Base-by-base conservation (phyloP, 2,329 filamentous ascomycete genomes). In the Mariannaea sp. region DNA sequence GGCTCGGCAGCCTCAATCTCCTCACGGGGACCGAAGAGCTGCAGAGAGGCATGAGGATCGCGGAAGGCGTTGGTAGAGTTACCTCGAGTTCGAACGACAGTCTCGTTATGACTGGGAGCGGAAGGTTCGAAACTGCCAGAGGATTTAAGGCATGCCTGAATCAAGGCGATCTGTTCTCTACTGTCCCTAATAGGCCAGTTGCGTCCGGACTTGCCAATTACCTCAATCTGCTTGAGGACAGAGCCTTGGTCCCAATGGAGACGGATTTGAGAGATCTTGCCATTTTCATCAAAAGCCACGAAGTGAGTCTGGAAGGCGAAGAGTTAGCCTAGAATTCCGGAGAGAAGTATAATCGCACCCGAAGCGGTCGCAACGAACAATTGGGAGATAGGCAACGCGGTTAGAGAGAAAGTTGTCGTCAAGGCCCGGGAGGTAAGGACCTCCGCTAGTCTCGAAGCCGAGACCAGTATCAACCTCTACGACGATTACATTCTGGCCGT, bases 131-230 rank as follows among this genome's bases (percentile, higher is more conserved):
- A 49, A 52, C 69, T 71, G 52, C 75, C 75, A n/a, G 74, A 71
- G 32, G 75, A 72, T 64, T 82, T 81, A 64, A 84, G 75, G 59
- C 80, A 86, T 43, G 77, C 79, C 59, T 82, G 78, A 65, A 96
- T 90, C 66, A 96, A 77, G 65, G 85, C 86, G 63, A 88, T 80
- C 76, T 97, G 92, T 48, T 96, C 92, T 65, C 84, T 84, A 69
- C 87, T 89, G 70, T 96, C 92, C 63, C 86, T 85, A 69, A 99
- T 95, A 49, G 94, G 94, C 94, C 94, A 99, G 75, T 94, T 96
- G 71, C 88, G 89, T 51, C 90, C 90, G 48, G 88, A 87, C 69
- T 87, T 88, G 66, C 94, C 93, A 72, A 99, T 97, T 51, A 97
- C 86, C 58, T 97, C 92, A 59, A 97, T 82, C 72, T 96, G 88